Conservation (phyloP, 768 basidiomycete species). For the Podaxis sp. region DNA sequence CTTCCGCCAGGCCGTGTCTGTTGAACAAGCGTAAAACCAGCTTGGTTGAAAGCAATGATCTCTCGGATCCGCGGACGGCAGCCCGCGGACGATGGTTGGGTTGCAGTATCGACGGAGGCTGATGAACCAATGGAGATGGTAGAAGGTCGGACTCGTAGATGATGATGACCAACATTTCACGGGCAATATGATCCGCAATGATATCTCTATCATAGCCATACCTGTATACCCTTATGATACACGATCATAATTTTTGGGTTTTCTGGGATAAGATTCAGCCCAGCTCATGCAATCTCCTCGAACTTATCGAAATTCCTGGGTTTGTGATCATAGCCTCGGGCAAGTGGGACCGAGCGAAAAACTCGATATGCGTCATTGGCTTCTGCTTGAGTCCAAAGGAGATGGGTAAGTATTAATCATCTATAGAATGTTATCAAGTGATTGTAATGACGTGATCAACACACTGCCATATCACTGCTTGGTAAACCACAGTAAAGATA, state of each 20-base stretch:
- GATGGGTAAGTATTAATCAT: background rate
- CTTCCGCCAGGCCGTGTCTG: background rate
- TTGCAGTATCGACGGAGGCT: slow-evolving; percentile 71
- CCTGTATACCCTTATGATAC: background rate
- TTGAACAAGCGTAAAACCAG: slow-evolving; percentile 17
- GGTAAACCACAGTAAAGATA: background rate
- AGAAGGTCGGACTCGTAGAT: slow-evolving; percentile 4
- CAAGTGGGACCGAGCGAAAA: background rate
- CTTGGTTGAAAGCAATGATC: slow-evolving; percentile 28
- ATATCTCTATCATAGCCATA: background rate
- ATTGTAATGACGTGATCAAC: slow-evolving; percentile 10
- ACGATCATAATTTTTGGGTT: background rate
- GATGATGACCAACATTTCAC: background rate
- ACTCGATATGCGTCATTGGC: background rate
- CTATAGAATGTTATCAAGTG: slow-evolving; percentile 1
- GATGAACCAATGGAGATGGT: slow-evolving; percentile 73
- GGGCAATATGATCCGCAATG: background rate
- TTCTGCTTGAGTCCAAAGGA: background rate
- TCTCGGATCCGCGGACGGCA: slow-evolving; percentile 53
- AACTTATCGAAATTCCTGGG: background rate
- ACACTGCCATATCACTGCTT: background rate
- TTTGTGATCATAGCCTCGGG: background rate
- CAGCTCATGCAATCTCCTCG: background rate
- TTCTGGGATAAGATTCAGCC: background rate
- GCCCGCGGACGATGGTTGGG: slow-evolving; percentile 65